Base-by-base conservation (phyloP, 2,329 filamentous ascomycete species). In the Cladophialophora psammophila region DNA sequence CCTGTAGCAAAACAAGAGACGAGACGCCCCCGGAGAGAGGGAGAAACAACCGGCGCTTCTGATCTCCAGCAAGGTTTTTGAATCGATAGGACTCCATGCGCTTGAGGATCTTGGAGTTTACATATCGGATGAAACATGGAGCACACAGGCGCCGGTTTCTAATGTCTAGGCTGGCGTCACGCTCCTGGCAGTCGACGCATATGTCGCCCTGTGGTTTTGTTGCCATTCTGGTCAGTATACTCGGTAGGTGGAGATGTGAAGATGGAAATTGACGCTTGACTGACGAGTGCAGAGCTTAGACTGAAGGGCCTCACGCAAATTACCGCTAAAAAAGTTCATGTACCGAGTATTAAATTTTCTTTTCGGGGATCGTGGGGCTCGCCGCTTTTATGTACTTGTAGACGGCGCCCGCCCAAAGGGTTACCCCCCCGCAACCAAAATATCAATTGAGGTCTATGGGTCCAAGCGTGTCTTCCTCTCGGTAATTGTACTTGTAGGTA, bases 21-120 rank as follows among this genome's bases (percentile, higher is more conserved):
- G 91, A 95, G 1, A 91, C 82, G 0, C 95, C 94, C 74, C 93
- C 90, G 0, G 94, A 97, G 1, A 97, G 81, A 5, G 93, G 92
- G 20, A 97, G 81, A 18, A 97, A 81, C 56, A 97, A 86, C 72
- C 79, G 86, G 71, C 80, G 81, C 64, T 80, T 80, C 52, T 80
- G 79, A 64, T 79, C 77, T 26, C 79, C 73, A 8, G 72, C 66
- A 59, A 74, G 73, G 72, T 70, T 76, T 55, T 74, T 72, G 42
- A 88, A 83, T 54, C 86, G 83, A 75, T 90, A 91, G 48, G 84
- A 83, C 72, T 90, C 88, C 81, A 91, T 87, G 56, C 93, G 91
- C 78, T 94, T 94, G 72, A 92, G 86, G 68, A 89, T 85, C 79
- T 98, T 98, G 71, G 87, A 89, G 67, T 87, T 83, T 63, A 96